A percentile compares a stretch with the other conserved stretches of the same genome.
phyloP scores from a whole-genome alignment of 2,329 filamentous ascomycete species.

The Aspergillus hortae region DNA sequence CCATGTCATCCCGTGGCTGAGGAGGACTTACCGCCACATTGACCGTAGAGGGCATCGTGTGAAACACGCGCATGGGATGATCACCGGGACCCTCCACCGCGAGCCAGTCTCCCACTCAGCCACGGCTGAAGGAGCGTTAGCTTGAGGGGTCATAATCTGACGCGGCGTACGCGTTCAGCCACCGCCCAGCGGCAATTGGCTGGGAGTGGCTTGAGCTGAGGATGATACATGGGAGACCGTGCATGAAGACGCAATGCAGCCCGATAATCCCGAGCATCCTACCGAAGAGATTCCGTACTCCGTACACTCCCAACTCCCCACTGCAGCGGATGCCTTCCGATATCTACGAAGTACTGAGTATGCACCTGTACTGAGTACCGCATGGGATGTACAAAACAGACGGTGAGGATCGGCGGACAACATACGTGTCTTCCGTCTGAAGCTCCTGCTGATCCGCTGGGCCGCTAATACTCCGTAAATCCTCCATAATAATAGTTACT shows the following conservation, averaged over 20 bases:
- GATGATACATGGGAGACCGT: background rate
- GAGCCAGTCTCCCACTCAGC: background rate
- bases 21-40: background rate
- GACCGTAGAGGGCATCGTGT: background rate
- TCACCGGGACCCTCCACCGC: background rate
- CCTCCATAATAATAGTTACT: background rate
- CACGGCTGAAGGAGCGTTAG: background rate
- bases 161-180: no score
- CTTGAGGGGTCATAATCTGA: background rate
- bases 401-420: background rate
- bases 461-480: background rate
- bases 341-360: background rate
- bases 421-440: background rate
- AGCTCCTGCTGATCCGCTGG: background rate
- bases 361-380: no score
- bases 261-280: background rate
- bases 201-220: no score
- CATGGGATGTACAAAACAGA: background rate
- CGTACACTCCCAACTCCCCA: background rate
- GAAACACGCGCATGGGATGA: background rate
- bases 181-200: no score
- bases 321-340: background rate
- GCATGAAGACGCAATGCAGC: background rate
- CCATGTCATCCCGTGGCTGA: background rate
- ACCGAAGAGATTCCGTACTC: no score